phyloP scores from a whole-genome alignment of 2,329 filamentous ascomycete genomes.

The Coleophoma crateriformis region DNA sequence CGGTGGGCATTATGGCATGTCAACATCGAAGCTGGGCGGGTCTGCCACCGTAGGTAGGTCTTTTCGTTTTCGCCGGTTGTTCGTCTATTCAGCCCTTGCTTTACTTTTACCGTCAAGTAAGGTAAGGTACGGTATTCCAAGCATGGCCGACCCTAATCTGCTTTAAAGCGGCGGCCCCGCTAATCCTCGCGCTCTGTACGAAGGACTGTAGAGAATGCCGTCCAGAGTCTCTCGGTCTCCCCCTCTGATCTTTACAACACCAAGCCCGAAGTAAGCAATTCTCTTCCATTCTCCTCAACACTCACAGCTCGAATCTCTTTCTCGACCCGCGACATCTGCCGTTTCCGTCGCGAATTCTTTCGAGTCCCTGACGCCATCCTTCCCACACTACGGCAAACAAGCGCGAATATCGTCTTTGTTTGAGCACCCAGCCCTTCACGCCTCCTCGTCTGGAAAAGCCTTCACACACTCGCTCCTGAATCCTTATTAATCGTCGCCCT shows the following conservation, averaged over 20 bases:
- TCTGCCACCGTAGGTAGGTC: no score
- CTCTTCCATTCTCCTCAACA: background rate
- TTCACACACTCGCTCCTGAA: conserved; percentile 5
- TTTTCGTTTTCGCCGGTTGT: no score
- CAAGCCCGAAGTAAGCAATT: background rate
- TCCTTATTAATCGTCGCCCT: conserved; percentile 1
- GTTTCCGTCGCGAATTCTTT: background rate
- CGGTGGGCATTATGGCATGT: no score
- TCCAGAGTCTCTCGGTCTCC: conserved; percentile 1
- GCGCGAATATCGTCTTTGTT: background rate
- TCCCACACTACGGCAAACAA: background rate
- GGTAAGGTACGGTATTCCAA: no score
- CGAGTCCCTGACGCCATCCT: background rate
- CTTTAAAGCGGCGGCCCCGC: no score
- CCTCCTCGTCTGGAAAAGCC: conserved; percentile 7
- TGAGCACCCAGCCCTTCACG: conserved; percentile 1
- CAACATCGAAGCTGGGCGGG: no score
- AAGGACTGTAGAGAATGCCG: background rate
- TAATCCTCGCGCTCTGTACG: no score
- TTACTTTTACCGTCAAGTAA: no score
- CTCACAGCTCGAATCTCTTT: background rate
- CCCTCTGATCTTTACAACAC: background rate
- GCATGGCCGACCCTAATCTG: no score
- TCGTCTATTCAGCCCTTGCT: no score
- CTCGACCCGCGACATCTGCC: background rate